phyloP scores from a whole-genome alignment of 106 monocot genomes.

The Phalaenopsis equestris region DNA sequence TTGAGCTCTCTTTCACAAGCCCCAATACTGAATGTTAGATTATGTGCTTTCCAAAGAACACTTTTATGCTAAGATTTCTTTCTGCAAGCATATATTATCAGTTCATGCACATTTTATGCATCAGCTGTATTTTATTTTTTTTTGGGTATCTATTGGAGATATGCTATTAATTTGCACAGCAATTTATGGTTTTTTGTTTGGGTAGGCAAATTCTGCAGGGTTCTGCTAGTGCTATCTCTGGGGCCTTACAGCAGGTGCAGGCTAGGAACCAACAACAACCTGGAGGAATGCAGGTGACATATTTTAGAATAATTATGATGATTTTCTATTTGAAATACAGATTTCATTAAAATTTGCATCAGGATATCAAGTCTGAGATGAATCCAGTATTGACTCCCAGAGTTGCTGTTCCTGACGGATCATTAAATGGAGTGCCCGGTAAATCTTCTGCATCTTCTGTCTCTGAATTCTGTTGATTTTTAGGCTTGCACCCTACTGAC shows the following conservation, averaged over 20 bases:
- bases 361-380: slow-evolving; percentile 70
- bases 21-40: neutral
- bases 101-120: neutral
- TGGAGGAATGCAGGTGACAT: slow-evolving; percentile 35
- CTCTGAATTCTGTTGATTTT: neutral
- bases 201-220: slow-evolving; percentile 65
- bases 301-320: neutral
- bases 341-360: neutral
- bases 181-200: neutral
- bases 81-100: neutral
- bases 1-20: neutral
- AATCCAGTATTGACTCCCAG: slow-evolving; percentile 50
- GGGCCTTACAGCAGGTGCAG: slow-evolving; percentile 45
- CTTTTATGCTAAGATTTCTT: neutral
- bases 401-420: slow-evolving; percentile 48
- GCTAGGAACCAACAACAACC: slow-evolving; percentile 46
- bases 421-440: slow-evolving; percentile 72
- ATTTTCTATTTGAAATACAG: neutral
- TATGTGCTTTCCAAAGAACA: neutral
- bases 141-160: neutral
- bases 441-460: neutral
- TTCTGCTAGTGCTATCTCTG: slow-evolving; percentile 34
- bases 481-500: neutral
- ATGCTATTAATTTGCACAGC: neutral
- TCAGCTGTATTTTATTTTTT: neutral